Conservation (phyloP, 345 rosid species). For the Rhodamnia rubescens region DNA sequence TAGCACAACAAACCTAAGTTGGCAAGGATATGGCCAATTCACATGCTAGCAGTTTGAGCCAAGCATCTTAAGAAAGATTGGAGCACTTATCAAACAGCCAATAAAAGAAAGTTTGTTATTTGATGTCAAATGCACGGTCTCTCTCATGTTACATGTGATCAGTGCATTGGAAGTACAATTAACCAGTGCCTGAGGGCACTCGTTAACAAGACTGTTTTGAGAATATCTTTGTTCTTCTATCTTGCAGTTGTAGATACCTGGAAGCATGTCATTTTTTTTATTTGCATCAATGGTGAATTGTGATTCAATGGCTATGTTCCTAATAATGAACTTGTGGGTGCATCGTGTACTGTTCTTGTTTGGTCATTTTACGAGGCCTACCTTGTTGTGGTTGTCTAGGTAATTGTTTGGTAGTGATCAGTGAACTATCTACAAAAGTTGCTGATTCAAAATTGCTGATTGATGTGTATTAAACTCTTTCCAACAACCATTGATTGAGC, state of each 20-base stretch:
- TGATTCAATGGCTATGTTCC: background rate
- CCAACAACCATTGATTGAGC: background rate
- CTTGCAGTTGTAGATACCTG: background rate
- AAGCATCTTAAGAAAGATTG: background rate
- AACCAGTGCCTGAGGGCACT: background rate
- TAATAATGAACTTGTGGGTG: background rate
- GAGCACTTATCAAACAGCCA: background rate
- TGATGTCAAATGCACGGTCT: background rate
- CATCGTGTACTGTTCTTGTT: background rate
- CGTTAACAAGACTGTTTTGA: background rate
- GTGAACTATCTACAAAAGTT: background rate
- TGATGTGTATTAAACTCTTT: background rate
- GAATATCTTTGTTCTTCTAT: background rate
- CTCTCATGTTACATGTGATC: background rate
- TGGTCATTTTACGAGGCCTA: background rate
- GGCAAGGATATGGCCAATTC: background rate
- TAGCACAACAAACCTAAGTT: background rate
- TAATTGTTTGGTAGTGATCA: background rate
- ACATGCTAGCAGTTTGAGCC: no score
- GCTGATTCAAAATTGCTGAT: background rate
- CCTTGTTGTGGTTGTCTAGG: background rate
- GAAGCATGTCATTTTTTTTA: background rate
- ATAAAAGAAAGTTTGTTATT: background rate
- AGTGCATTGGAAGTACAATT: background rate
- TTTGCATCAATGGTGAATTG: background rate